Base-by-base conservation (phyloP, 140 eudicot species). In the Bidens hawaiensis region DNA sequence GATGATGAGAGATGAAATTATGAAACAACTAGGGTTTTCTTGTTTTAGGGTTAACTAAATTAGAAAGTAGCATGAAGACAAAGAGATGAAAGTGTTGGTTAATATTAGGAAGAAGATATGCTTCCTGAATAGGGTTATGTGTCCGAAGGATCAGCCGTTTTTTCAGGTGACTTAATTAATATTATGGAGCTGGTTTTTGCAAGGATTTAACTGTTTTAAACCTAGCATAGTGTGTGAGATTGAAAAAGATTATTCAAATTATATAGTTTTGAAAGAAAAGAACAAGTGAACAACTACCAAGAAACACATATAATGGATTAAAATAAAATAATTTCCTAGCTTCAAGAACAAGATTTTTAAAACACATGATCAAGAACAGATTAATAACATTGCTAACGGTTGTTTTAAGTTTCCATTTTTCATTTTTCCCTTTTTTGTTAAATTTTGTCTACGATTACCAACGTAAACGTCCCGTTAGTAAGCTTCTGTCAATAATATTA, bases 141-240 rank as follows among this genome's bases (percentile, higher is more conserved):
- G 54, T 27, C 96, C 96, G 87, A 82, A 79, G 85, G 86, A 84
- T 88, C 89, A 82, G 96, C 90, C 96, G 89, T 69, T 75, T 79
- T 79, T 88, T 79, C 67, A 68, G 96, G 87, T 82, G 90, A 76
- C 83, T 79, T 71, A 77, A 64, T 72, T n/a, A n/a, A n/a, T n/a
- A n/a, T n/a, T n/a, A n/a, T n/a, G 59, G 77, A 52, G 69, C 69
- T 70, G 78, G 74, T 73, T 73, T 55, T 27, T 71, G 75, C 73
- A 64, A 69, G 69, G 75, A 74, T 74, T 67, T 55, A 27, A 81
- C 15, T 74, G 69, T 55, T 26, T 27, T n/a, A n/a, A n/a, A n/a
- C n/a, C 41, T 15, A 55, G 16, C 6, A 27, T 15, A 55, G 41
- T 55, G 15, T 55, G 28, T 28, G 36, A n/a, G 36, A 24, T 19